Evolutionary conservation across 2,329 filamentous ascomycete genomes (phyloP).

Genomic region (Xylariaceae sp.): DNA sequence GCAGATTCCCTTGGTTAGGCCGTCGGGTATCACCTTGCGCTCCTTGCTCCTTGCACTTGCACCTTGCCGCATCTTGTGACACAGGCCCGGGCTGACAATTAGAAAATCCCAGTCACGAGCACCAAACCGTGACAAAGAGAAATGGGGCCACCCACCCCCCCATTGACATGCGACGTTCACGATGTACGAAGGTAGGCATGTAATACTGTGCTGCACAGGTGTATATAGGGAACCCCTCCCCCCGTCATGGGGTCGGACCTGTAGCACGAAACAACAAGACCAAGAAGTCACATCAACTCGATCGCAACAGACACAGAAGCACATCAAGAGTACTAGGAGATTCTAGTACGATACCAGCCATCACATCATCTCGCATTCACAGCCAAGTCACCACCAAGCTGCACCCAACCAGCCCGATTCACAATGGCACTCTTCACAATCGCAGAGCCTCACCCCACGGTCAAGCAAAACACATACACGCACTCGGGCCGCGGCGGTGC

Average conservation of each 20-base stretch:
- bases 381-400: neutral
- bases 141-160: conserved; percentile 12
- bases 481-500: conserved; percentile 53
- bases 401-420: conserved; percentile 5
- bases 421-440: conserved; percentile 42
- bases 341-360: neutral
- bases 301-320: neutral
- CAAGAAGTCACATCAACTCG: neutral
- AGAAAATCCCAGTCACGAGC: conserved; percentile 3
- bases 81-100: neutral
- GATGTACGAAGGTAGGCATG: conserved; percentile 4
- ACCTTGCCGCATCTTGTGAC: conserved; percentile 12
- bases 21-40: neutral
- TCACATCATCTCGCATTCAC: no score
- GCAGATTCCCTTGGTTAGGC: neutral
- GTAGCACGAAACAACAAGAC: neutral
- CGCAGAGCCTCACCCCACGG: conserved; percentile 46
- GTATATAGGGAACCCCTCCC: conserved; percentile 21
- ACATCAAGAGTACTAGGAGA: neutral
- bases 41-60: conserved; percentile 5
- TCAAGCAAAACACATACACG: conserved; percentile 42
- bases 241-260: neutral
- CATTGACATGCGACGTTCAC: conserved; percentile 15
- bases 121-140: conserved; percentile 30
- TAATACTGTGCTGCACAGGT: conserved; percentile 4